A percentile compares a stretch with the other conserved stretches of the same genome.
phyloP scores from a whole-genome alignment of 176 grass and related monocot species.

The Musa acuminata region DNA sequence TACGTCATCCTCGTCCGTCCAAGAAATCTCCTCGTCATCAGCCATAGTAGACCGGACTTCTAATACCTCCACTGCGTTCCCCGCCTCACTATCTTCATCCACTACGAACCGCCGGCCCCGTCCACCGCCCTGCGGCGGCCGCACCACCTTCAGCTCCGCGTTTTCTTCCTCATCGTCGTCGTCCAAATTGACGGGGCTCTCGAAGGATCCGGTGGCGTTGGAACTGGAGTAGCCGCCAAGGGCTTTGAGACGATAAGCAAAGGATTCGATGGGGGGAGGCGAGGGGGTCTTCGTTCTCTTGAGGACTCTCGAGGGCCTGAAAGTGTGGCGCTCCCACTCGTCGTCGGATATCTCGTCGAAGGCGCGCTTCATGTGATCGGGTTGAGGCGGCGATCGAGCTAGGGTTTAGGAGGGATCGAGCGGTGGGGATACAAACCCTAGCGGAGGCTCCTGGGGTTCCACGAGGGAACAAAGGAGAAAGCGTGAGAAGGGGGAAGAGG shows the following conservation, averaged over 20 bases:
- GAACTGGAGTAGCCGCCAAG: constrained; percentile 7
- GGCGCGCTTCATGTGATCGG: constrained; percentile 35
- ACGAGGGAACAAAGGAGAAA: too few relatives aligned
- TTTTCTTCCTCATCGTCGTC: constrained; percentile 49
- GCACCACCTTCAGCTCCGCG: constrained; percentile 16
- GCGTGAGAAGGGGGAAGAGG: too few relatives aligned
- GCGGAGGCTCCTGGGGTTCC: too few relatives aligned
- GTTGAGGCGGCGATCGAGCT: background rate
- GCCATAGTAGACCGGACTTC: constrained; percentile 13
- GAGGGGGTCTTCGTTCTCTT: constrained; percentile 31
- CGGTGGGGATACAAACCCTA: background rate
- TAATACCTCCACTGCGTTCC: constrained; percentile 18
- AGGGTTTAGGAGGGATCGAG: constrained; percentile 7
- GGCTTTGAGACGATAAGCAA: constrained; percentile 41
- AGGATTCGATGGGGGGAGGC: constrained; percentile 80
- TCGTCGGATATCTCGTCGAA: constrained; percentile 89
- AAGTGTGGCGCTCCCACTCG: constrained; percentile 61
- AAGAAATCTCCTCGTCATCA: constrained; percentile 7
- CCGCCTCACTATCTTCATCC: constrained; percentile 55
- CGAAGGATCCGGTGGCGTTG: constrained; percentile 28
- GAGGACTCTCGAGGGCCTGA: constrained; percentile 59
- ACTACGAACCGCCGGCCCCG: constrained; percentile 46
- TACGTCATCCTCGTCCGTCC: constrained; percentile 37
- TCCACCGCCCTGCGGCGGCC: constrained; percentile 1
- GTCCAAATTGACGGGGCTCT: constrained; percentile 41